A percentile compares a stretch with the other conserved stretches of the same genome.
These are phyloP conservation scores for Rhynchospora breviuscula DNA, from an alignment of 176 grass and related monocot genomes.

Conservation along the genomic window DNA sequence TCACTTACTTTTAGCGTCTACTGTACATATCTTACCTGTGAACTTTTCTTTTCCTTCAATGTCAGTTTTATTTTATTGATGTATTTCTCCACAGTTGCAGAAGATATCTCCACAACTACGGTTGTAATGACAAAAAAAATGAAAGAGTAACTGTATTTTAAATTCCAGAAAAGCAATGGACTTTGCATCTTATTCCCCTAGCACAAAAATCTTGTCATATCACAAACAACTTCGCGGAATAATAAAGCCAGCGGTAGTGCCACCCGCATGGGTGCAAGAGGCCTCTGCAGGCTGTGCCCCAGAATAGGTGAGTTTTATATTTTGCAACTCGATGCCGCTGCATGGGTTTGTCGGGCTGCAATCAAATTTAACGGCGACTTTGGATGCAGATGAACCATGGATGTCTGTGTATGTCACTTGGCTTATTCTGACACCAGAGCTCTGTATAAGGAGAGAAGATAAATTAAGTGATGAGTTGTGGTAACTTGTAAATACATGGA, in stretches of 20 bases:
- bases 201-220: not conserved
- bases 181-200: not conserved
- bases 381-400: slow-evolving; percentile 33
- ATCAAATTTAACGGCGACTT: slow-evolving; percentile 36
- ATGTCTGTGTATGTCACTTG: slow-evolving; percentile 33
- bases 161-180: not conserved
- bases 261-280: slow-evolving; percentile 22
- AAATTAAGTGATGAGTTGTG: not conserved
- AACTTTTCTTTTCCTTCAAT: not conserved
- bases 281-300: not conserved
- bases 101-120: not conserved
- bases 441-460: not conserved
- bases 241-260: slow-evolving; percentile 21
- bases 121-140: not conserved
- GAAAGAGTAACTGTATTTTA: too few relatives aligned
- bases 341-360: slow-evolving; percentile 33
- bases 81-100: not conserved
- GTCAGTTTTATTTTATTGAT: too few relatives aligned
- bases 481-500: not conserved
- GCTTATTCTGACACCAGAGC: slow-evolving; percentile 29
- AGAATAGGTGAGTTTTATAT: slow-evolving; percentile 31
- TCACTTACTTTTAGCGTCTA: not conserved
- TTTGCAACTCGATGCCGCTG: slow-evolving; percentile 27
- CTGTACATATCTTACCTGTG: not conserved
- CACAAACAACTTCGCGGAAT: slow-evolving; percentile 36